Percentiles rank a stretch among this genome's conserved stretches.
Evolutionary conservation across 169 alveolate genomes (phyloP).

Genomic region (Toxoplasma gondii): DNA sequence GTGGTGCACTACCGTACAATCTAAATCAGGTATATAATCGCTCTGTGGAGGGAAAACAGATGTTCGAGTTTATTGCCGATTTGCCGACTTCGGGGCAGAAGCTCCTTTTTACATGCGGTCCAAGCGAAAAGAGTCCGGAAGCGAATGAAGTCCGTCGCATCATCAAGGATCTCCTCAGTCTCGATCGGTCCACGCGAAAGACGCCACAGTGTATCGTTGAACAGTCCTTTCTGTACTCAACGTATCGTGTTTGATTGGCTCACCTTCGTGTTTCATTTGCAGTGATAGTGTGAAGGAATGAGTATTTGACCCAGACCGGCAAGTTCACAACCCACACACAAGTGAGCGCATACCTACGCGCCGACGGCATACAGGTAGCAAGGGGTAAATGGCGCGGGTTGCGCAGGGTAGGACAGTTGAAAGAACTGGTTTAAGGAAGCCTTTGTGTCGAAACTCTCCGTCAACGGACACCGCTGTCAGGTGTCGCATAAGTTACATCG

Average conservation of each 20-base stretch:
- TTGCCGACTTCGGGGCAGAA: not conserved
- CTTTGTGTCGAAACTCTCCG: too few relatives aligned
- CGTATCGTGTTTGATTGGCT: not conserved
- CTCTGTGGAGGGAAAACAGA: not conserved
- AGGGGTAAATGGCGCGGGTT: too few relatives aligned
- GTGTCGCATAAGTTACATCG: too few relatives aligned
- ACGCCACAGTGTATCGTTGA: not conserved
- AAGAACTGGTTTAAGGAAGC: too few relatives aligned
- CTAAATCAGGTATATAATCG: not conserved
- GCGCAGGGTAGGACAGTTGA: too few relatives aligned
- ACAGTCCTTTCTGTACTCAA: not conserved
- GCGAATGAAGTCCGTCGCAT: not conserved
- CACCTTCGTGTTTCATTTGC: too few relatives aligned
- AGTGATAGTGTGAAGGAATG: too few relatives aligned
- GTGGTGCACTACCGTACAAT: slow-evolving; percentile 32
- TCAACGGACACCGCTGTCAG: too few relatives aligned
- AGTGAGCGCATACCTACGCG: too few relatives aligned
- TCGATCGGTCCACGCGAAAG: not conserved
- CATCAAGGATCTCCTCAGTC: not conserved
- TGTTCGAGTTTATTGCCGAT: slow-evolving; percentile 2
- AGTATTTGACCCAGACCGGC: too few relatives aligned
- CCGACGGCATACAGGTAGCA: too few relatives aligned
- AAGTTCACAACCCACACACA: too few relatives aligned
- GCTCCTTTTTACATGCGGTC: not conserved
- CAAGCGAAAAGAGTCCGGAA: not conserved